phyloP scores from a whole-genome alignment of 2,329 filamentous ascomycete species.

The Fusarium devonianum region DNA sequence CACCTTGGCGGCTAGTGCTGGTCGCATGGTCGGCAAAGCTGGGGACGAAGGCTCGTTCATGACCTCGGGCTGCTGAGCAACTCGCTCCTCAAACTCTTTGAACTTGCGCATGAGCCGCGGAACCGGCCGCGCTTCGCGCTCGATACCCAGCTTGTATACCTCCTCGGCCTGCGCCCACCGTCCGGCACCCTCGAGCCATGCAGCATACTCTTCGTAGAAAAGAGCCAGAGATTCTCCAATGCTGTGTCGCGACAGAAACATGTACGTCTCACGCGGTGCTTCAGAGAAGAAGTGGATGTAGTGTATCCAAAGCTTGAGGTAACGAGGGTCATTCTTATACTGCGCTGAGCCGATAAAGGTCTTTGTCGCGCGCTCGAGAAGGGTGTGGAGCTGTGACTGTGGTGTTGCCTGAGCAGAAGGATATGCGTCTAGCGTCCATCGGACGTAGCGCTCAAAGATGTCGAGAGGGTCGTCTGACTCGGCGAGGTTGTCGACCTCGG shows the following conservation, averaged over 20 bases:
- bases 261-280: slow-evolving; percentile 88
- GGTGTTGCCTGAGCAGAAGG: slow-evolving; percentile 91
- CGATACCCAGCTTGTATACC: slow-evolving; percentile 88
- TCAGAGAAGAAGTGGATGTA: slow-evolving; percentile 95
- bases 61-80: slow-evolving; percentile 68
- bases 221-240: slow-evolving; percentile 88
- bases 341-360: slow-evolving; percentile 83
- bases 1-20: slow-evolving; percentile 83
- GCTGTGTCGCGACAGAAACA: slow-evolving; percentile 86
- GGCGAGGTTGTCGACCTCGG: slow-evolving; percentile 76
- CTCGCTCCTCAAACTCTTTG: slow-evolving; percentile 85
- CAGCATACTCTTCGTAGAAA: slow-evolving; percentile 97
- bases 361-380: slow-evolving; percentile 93
- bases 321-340: slow-evolving; percentile 95
- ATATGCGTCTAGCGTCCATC: slow-evolving; percentile 95
- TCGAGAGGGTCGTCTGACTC: slow-evolving; percentile 96
- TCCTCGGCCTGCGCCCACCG: slow-evolving; percentile 93
- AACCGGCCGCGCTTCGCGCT: slow-evolving; percentile 83
- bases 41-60: slow-evolving; percentile 79
- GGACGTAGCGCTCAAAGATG: slow-evolving; percentile 94
- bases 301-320: slow-evolving; percentile 90
- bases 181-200: slow-evolving; percentile 84
- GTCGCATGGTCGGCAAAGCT: slow-evolving; percentile 81
- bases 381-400: slow-evolving; percentile 85
- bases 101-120: slow-evolving; percentile 88